Conservation (phyloP, 163 green algal genomes). For the Volvox carteri region DNA sequence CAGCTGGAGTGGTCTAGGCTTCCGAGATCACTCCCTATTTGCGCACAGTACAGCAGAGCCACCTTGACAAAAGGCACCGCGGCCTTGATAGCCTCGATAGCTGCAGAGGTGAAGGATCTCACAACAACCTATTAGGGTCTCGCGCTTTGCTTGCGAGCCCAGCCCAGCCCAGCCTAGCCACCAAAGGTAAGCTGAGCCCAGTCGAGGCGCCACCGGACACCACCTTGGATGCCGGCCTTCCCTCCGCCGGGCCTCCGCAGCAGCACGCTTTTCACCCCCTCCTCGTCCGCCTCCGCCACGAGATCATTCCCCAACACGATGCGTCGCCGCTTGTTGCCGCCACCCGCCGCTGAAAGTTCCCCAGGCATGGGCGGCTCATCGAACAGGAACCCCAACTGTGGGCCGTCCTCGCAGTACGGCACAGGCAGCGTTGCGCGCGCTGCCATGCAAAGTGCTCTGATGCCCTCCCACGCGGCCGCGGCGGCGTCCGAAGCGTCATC, state of each 20-base stretch:
- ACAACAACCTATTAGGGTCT: too few relatives aligned
- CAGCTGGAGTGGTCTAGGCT: too few relatives aligned
- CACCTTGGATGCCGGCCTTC: slow-evolving; percentile 19
- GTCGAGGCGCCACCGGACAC: too few relatives aligned
- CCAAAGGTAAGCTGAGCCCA: too few relatives aligned
- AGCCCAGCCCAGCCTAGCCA: too few relatives aligned
- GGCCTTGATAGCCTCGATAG: too few relatives aligned
- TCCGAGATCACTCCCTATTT: too few relatives aligned
- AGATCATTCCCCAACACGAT: slow-evolving; percentile 34
- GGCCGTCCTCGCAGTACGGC: slow-evolving; percentile 78
- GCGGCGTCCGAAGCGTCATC: slow-evolving; percentile 8
- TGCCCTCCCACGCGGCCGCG: slow-evolving; percentile 47
- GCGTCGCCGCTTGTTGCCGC: slow-evolving; percentile 40
- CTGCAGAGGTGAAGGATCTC: too few relatives aligned
- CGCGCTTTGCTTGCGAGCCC: too few relatives aligned
- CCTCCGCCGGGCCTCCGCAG: slow-evolving; percentile 31
- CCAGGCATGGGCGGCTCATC: slow-evolving; percentile 56
- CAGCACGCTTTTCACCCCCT: slow-evolving; percentile 50
- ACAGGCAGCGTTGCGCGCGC: slow-evolving; percentile 74
- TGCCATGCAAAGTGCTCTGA: slow-evolving; percentile 65
- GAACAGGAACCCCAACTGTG: slow-evolving; percentile 75
- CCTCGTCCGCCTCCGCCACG: slow-evolving; percentile 47
- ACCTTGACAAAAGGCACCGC: too few relatives aligned
- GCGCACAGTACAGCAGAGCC: too few relatives aligned
- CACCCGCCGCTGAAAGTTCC: slow-evolving; percentile 8